These are phyloP conservation scores for Epicoccum nigrum DNA, from an alignment of 2,329 filamentous ascomycete species.

Conservation along the genomic window DNA sequence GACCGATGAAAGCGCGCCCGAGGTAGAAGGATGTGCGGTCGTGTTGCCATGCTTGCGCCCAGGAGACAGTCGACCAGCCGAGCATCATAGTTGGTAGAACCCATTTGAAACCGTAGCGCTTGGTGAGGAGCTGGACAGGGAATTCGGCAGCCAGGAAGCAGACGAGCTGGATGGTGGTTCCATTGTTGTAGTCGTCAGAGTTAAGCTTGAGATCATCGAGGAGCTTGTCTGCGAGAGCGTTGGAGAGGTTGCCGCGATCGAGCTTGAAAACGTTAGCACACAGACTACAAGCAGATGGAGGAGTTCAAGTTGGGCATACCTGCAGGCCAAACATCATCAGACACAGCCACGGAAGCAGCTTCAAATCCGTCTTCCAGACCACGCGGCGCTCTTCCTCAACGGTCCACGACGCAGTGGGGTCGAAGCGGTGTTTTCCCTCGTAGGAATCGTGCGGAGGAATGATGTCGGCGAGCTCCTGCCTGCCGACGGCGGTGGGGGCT, in stretches of 20 bases:
- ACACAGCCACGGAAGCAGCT: constrained; percentile 36
- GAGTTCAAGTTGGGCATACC: background rate
- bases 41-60: constrained; percentile 71
- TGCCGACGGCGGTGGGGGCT: constrained; percentile 31
- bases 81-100: constrained; percentile 54
- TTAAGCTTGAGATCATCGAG: constrained; percentile 39
- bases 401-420: constrained; percentile 61
- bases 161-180: constrained; percentile 68
- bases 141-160: constrained; percentile 72
- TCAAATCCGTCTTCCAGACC: constrained; percentile 56
- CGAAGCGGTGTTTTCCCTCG: constrained; percentile 64
- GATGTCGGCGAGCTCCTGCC: constrained; percentile 35
- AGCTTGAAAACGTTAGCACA: constrained; percentile 42
- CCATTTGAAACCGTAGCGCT: constrained; percentile 51
- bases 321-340: constrained; percentile 55
- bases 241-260: constrained; percentile 52
- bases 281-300: background rate
- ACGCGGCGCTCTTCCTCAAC: constrained; percentile 61
- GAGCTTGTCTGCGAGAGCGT: constrained; percentile 41
- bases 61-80: constrained; percentile 54
- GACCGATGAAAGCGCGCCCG: constrained; percentile 49
- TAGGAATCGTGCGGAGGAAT: constrained; percentile 53
- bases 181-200: constrained; percentile 44
- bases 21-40: constrained; percentile 53
- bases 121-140: constrained; percentile 52